Conservation (phyloP, 208 protist genomes). For the Zelonia costaricensis region DNA sequence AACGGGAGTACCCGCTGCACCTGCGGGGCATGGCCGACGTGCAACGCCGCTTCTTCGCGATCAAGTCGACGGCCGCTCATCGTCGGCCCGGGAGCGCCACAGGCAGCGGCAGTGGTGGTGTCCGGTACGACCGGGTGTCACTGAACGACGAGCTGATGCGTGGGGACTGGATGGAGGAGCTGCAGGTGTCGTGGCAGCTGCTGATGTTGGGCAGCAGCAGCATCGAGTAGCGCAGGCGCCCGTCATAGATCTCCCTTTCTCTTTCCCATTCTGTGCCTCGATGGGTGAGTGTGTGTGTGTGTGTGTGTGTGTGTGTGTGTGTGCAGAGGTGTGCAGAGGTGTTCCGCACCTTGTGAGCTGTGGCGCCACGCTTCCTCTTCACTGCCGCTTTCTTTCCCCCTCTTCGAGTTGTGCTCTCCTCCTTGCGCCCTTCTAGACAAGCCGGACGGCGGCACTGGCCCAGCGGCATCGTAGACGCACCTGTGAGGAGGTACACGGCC, state of each 20-base stretch:
- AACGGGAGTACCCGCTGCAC: constrained; percentile 18
- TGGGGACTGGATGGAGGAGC: constrained; percentile 16
- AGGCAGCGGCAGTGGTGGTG: not conserved
- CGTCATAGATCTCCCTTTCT: not conserved
- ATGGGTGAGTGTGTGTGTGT: not conserved
- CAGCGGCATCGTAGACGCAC: no score
- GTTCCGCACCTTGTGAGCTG: no score
- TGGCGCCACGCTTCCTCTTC: no score
- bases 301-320: not conserved
- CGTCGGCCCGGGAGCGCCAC: not conserved
- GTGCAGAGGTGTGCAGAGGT: not conserved
- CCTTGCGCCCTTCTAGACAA: no score
- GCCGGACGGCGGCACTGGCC: no score
- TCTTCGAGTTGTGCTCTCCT: no score
- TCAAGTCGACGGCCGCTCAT: not conserved
- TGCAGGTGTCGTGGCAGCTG: constrained; percentile 22
- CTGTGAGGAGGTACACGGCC: no score
- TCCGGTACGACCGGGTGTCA: not conserved
- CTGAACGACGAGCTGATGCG: constrained; percentile 7
- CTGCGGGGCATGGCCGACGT: constrained; percentile 16
- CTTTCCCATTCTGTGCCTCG: not conserved
- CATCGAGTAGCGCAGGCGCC: not conserved
- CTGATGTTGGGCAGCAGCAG: constrained; percentile 22
- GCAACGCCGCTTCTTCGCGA: constrained; percentile 1
- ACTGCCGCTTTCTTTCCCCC: not conserved